These are phyloP conservation scores for Bigelowiella natans DNA, from an alignment of 78 protist genomes.

Conservation along the genomic window DNA sequence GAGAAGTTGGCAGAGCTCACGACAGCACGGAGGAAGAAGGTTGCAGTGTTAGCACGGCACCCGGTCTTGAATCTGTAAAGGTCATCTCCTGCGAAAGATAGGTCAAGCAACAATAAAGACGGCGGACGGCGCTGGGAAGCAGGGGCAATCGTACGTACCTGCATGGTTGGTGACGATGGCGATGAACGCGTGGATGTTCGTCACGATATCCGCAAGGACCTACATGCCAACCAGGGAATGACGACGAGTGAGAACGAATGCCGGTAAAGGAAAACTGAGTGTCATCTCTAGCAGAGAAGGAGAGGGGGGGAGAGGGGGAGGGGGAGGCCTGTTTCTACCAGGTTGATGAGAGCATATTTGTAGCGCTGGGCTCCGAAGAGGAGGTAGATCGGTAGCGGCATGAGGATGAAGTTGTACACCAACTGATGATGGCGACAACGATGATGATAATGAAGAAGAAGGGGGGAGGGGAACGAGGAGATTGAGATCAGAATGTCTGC, in stretches of 20 bases:
- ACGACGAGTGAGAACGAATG: too few relatives aligned
- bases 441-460: too few relatives aligned
- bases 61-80: background rate
- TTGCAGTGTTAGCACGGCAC: background rate
- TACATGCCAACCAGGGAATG: background rate
- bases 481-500: too few relatives aligned
- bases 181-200: slow-evolving; percentile 23
- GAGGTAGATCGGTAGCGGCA: background rate
- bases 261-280: too few relatives aligned
- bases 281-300: too few relatives aligned
- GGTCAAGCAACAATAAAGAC: too few relatives aligned
- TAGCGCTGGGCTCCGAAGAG: background rate
- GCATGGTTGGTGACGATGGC: background rate
- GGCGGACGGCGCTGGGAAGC: too few relatives aligned
- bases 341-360: background rate
- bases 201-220: slow-evolving; percentile 22
- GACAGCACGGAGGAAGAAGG: background rate
- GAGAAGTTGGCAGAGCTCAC: background rate
- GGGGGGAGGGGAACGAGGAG: too few relatives aligned
- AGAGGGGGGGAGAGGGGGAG: too few relatives aligned
- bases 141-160: too few relatives aligned
- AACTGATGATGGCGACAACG: too few relatives aligned
- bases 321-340: background rate
- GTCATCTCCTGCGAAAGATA: too few relatives aligned
- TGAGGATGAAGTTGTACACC: background rate